These are phyloP conservation scores for Penicillium rolfsii DNA, from an alignment of 2,329 filamentous ascomycete species.

Conservation along the genomic window DNA sequence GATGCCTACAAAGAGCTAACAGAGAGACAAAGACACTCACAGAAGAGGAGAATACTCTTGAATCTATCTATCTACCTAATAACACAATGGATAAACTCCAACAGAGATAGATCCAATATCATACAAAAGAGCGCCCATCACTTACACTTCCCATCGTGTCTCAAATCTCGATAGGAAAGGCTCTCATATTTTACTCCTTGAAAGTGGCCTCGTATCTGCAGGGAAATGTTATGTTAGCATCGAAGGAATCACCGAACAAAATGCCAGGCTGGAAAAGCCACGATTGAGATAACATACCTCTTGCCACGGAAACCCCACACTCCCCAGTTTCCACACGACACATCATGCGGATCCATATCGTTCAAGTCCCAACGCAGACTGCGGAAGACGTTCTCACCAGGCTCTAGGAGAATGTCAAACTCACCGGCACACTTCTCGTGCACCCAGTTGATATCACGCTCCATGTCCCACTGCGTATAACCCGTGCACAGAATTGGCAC, in stretches of 20 bases:
- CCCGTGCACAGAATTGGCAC: slow-evolving; percentile 92
- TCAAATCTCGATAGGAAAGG: background rate
- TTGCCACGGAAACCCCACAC: slow-evolving; percentile 97
- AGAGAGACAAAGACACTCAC: background rate
- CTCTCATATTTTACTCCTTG: slow-evolving; percentile 25
- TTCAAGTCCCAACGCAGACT: slow-evolving; percentile 97
- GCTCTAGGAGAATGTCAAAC: slow-evolving; percentile 87
- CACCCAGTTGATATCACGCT: slow-evolving; percentile 89
- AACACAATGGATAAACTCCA: slow-evolving; percentile 6
- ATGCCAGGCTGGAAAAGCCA: background rate
- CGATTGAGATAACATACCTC: slow-evolving; percentile 66
- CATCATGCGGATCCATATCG: slow-evolving; percentile 88
- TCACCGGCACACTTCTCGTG: slow-evolving; percentile 82
- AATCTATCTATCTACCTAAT: slow-evolving; percentile 5
- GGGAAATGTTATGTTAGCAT: background rate
- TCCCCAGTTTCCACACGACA: slow-evolving; percentile 96
- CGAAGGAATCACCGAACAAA: background rate
- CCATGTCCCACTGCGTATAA: slow-evolving; percentile 94
- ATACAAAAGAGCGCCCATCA: slow-evolving; percentile 13
- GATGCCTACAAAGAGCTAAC: background rate
- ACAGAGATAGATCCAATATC: slow-evolving; percentile 13
- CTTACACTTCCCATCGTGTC: background rate
- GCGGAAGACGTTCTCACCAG: slow-evolving; percentile 90
- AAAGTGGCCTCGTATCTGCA: slow-evolving; percentile 46
- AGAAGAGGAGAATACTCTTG: slow-evolving; percentile 4